phyloP scores from a whole-genome alignment of 768 basidiomycete species.

The Suillus occidentalis region DNA sequence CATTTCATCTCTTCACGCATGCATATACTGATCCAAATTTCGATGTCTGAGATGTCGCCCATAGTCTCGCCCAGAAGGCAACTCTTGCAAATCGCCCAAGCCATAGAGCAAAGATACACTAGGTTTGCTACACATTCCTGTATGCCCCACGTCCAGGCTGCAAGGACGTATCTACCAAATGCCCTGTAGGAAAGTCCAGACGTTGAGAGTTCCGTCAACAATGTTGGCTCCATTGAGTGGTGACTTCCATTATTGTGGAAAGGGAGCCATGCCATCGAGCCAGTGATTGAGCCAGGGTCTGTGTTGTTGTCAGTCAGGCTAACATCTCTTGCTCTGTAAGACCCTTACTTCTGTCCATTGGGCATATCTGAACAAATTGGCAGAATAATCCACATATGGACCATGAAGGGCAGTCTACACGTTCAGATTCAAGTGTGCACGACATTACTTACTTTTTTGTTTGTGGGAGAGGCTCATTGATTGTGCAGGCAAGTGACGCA shows the following conservation, averaged over 20 bases:
- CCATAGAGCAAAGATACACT: neutral
- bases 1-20: constrained; percentile 3
- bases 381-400: constrained; percentile 5
- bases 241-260: neutral
- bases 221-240: constrained; percentile 2
- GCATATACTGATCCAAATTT: constrained; percentile 1
- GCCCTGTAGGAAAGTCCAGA: neutral
- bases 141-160: constrained; percentile 1
- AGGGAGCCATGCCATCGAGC: neutral
- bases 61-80: neutral
- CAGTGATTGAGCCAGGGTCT: neutral
- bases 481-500: neutral
- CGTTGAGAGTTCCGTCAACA: neutral
- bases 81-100: neutral
- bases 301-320: neutral
- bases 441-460: neutral
- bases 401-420: neutral
- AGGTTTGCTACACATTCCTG: constrained; percentile 1
- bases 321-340: constrained; percentile 1
- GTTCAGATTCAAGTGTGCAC: neutral
- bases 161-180: constrained; percentile 1
- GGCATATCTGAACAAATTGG: neutral
- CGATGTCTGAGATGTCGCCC: neutral
- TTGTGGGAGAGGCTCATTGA: neutral
- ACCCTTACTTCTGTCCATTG: neutral